Evolutionary conservation across 257 asterid species (phyloP).

Genomic region (Primulina huaijiensis): DNA sequence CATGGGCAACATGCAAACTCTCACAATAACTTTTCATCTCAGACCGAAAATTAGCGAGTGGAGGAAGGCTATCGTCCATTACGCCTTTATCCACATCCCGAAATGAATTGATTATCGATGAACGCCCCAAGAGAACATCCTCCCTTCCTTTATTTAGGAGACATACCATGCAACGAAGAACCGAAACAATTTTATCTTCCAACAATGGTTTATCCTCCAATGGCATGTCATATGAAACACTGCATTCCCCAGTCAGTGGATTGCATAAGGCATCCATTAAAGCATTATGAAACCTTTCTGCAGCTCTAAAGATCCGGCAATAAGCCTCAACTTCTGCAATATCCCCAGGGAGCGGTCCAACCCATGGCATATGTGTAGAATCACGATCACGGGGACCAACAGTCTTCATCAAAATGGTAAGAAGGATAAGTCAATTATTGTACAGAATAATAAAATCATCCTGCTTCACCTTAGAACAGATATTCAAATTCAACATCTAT

Average conservation of each 20-base stretch:
- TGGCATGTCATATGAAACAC: conserved; percentile 75
- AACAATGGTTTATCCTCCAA: conserved; percentile 71
- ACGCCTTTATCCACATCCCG: conserved; percentile 48
- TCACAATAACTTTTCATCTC: conserved; percentile 98
- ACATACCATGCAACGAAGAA: conserved; percentile 96
- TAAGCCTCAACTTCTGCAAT: conserved; percentile 97
- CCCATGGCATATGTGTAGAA: conserved; percentile 56
- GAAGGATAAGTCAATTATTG: conserved; percentile 28
- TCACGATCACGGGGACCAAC: conserved; percentile 48
- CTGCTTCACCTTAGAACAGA: conserved; percentile 9
- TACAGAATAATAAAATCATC: conserved; percentile 1
- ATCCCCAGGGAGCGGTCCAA: conserved; percentile 97
- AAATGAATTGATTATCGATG: conserved; percentile 53
- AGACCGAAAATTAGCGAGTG: conserved; percentile 83
- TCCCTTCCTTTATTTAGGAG: conserved; percentile 89
- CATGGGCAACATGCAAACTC: conserved; percentile 89
- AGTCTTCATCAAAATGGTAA: conserved; percentile 46
- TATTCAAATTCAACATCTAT: background rate
- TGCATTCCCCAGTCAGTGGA: conserved; percentile 90
- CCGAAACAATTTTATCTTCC: conserved; percentile 89
- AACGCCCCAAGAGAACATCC: conserved; percentile 82
- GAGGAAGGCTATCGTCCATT: conserved; percentile 71
- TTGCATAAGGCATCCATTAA: conserved; percentile 89
- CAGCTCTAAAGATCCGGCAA: conserved; percentile 91
- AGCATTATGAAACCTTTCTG: conserved; percentile 81